A percentile compares a stretch with the other conserved stretches of the same genome.
Evolutionary conservation across 1,284 basidiomycete genomes (phyloP).

Genomic region (Ganoderma boninense): DNA sequence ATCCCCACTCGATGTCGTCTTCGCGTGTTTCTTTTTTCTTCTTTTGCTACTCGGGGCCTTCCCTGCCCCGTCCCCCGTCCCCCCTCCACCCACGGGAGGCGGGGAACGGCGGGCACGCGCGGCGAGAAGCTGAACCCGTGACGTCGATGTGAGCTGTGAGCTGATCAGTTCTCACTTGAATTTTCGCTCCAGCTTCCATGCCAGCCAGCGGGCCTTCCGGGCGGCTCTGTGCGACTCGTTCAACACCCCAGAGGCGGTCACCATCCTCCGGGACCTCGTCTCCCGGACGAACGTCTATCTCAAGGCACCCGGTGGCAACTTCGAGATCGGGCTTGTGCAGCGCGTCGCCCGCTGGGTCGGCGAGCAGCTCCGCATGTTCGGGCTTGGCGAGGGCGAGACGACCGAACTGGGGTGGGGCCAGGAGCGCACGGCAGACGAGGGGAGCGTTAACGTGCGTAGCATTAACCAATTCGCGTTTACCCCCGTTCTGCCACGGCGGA

Average conservation of each 20-base stretch:
- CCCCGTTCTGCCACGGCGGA: not conserved
- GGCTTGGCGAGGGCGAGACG: slow-evolving; percentile 85
- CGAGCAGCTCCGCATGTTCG: slow-evolving; percentile 94
- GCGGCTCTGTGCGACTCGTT: slow-evolving; percentile 97
- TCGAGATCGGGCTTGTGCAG: slow-evolving; percentile 79
- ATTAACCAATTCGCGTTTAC: slow-evolving; percentile 2
- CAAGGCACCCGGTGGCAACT: slow-evolving; percentile 61
- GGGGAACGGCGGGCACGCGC: not conserved
- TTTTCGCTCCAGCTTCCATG: slow-evolving; percentile 65
- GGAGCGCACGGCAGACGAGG: slow-evolving; percentile 51
- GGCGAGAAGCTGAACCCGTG: not conserved
- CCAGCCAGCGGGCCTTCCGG: slow-evolving; percentile 84
- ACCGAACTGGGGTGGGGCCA: slow-evolving; percentile 79
- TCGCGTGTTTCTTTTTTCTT: not conserved
- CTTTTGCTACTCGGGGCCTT: not conserved
- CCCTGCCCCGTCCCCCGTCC: not conserved
- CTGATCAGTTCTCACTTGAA: slow-evolving; percentile 15
- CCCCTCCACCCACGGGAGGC: not conserved
- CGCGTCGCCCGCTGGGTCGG: slow-evolving; percentile 88
- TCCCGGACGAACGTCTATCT: slow-evolving; percentile 94
- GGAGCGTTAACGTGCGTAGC: slow-evolving; percentile 63
- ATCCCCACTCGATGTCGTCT: not conserved
- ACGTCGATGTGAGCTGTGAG: not conserved
- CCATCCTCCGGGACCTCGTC: slow-evolving; percentile 83
- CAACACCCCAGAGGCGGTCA: slow-evolving; percentile 91